These are phyloP conservation scores for Xylariomycetidae sp. DNA, from an alignment of 2,329 filamentous ascomycete genomes.

Conservation along the genomic window DNA sequence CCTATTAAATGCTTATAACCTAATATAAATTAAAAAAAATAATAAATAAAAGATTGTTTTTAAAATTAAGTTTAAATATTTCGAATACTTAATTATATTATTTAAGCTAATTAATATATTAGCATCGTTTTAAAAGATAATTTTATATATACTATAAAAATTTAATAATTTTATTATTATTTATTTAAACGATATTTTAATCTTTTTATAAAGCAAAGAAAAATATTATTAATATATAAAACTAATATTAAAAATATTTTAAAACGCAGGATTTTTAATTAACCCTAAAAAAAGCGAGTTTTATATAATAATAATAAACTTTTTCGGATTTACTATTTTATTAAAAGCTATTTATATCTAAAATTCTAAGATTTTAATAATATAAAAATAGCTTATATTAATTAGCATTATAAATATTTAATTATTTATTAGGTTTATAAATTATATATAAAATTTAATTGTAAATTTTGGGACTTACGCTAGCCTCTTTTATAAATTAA, in stretches of 20 bases:
- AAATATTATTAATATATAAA: neutral
- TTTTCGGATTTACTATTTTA: neutral
- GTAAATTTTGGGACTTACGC: conserved; percentile 4
- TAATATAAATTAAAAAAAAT: neutral
- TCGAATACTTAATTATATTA: neutral
- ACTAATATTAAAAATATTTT: no score
- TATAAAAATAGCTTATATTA: conserved; percentile 7
- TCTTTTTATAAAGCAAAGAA: neutral
- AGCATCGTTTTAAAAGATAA: conserved; percentile 1
- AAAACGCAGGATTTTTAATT: neutral
- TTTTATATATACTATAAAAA: conserved; percentile 1
- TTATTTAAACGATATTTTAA: neutral
- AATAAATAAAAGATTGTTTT: conserved; percentile 1
- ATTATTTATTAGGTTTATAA: conserved; percentile 2
- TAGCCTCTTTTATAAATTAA: conserved; percentile 2
- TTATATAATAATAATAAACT: neutral
- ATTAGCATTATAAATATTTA: neutral
- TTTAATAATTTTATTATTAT: conserved; percentile 1
- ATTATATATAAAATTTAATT: conserved; percentile 4
- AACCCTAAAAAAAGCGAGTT: conserved; percentile 1
- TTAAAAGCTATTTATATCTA: neutral
- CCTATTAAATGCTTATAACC: conserved; percentile 1
- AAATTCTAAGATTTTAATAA: conserved; percentile 3
- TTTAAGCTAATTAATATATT: neutral
- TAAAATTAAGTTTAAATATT: neutral